Base-by-base conservation (phyloP, 1,284 basidiomycete species). In the Paramarasmius palmivorus region DNA sequence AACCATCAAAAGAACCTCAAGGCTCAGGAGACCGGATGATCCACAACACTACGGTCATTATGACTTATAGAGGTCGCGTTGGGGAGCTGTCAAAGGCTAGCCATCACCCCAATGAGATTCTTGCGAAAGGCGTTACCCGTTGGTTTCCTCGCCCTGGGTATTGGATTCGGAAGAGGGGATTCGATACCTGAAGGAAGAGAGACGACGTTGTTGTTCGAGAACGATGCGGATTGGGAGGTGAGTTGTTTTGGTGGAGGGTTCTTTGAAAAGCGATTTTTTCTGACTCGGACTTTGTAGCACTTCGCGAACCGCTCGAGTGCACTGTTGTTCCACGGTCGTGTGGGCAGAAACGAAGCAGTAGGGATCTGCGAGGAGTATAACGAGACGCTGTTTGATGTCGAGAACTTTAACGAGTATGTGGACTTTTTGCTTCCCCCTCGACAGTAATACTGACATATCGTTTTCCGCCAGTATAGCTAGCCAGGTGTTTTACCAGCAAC, bases 141-240 rank as follows among this genome's bases (percentile, higher is more conserved):
- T 32, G 29, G 29, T 32, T 12, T 32, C 12, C 29, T 32, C 12
- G 12, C 29, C 29, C 29, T 32, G n/a, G n/a, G n/a, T n/a, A n/a
- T n/a, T 32, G 29, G 29, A 32, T 12, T 32, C 29, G 29, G 29
- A 32, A 32, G 7, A 32, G 29, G 7, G 6, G 29, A 12, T 6
- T 32, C 7, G 29, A 12, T 32, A 32, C 29, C 29, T 32, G 7
- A 32, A 6, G 29, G 29, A 32, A 32, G 29, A 12, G 29, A 32
- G 12, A 12, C 12, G 29, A 12, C 61, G 6, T 42, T 62, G 7
- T 45, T 62, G 20, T 62, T 59, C 25, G 57, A 62, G 38, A 62
- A 62, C 34, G 54, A 62, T 36, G 59, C 57, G 22, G 57, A 60
- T 49, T 62, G 61, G 61, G 58, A 55, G 45, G 59, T 62, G 20